Percentiles rank a stretch among this genome's conserved stretches.
Conservation (phyloP, 2,329 filamentous ascomycete genomes). For the Aplosporella prunicola region DNA sequence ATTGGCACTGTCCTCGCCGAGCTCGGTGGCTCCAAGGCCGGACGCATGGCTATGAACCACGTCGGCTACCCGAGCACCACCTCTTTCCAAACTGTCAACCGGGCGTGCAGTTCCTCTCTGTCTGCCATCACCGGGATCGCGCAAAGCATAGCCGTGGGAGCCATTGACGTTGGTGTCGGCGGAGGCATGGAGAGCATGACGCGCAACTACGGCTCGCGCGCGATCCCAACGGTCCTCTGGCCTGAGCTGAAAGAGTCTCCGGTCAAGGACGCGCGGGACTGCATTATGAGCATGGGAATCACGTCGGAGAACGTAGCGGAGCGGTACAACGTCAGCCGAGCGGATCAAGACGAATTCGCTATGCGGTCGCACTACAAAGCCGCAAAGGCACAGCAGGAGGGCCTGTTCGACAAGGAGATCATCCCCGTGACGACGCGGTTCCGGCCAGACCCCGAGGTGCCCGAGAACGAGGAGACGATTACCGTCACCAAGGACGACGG, state of each 20-base stretch:
- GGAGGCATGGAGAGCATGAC: slow-evolving; percentile 98
- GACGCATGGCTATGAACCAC: slow-evolving; percentile 83
- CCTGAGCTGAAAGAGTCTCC: slow-evolving; percentile 56
- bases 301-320: slow-evolving; percentile 82
- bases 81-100: slow-evolving; percentile 77
- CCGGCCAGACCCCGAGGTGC: slow-evolving; percentile 50
- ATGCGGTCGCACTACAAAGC: slow-evolving; percentile 66
- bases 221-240: slow-evolving; percentile 80
- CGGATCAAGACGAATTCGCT: slow-evolving; percentile 77
- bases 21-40: slow-evolving; percentile 82
- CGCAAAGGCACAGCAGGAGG: slow-evolving; percentile 55
- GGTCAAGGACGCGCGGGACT: slow-evolving; percentile 65
- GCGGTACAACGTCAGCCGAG: slow-evolving; percentile 62
- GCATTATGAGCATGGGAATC: slow-evolving; percentile 88
- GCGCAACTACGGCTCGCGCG: slow-evolving; percentile 71
- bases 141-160: slow-evolving; percentile 63
- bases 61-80: slow-evolving; percentile 65
- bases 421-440: slow-evolving; percentile 66
- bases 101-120: slow-evolving; percentile 72
- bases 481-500: slow-evolving; percentile 75
- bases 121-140: slow-evolving; percentile 68
- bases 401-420: slow-evolving; percentile 69
- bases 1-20: slow-evolving; percentile 86
- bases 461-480: slow-evolving; percentile 44
- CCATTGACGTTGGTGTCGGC: slow-evolving; percentile 65